Evolutionary conservation across 257 asterid species (phyloP), one percentile per base, ranked within the genome.

Genomic region (Solanum phureja): DNA sequence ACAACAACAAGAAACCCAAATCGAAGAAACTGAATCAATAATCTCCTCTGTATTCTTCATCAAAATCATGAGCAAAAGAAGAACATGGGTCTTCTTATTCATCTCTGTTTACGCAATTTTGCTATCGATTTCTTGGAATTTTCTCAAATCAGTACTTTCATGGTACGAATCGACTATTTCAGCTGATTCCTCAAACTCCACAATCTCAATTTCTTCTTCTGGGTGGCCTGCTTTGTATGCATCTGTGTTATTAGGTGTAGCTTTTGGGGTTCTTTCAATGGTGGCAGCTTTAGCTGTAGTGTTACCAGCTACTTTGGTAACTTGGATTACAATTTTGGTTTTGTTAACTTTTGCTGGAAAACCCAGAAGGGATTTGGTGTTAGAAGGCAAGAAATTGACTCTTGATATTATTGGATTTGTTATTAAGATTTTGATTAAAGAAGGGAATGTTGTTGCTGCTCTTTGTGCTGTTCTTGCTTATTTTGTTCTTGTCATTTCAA

Each of bases 251-350:
- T 85, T 96, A 46, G 99, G 99, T 5, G 44, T 89, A 31, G 94
- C 96, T 19, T 96, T 96, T 88, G 99, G 99, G 42, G 49, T 95
- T 16, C 93, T 96, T 0, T 96, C 99, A 1, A 92, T 94, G 94
- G 98, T 94, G 87, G 95, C 98, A 44, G 98, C 98, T 76, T 83
- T 95, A 85, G 96, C 96, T 66, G 99, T 96, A 58, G 99, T 93
- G 4, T 95, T 95, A 6, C 99, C 99, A 56, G 99, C 99, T 42
- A 96, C 98, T 2, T 81, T 96, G 88, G 95, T 96, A 72, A 96
- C 98, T 16, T 96, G 99, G 98, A 95, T 95, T 5, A 90, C 98
- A 4, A 93, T 96, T 74, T 94, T 96, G 29, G 98, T 96, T 88
- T 87, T 96, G 40, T 79, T 96, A 89, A 92, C 98, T 24, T 95